These are phyloP conservation scores for Globisporangium recalcitrans DNA, from an alignment of 352 stramenopile genomes.

Conservation along the genomic window DNA sequence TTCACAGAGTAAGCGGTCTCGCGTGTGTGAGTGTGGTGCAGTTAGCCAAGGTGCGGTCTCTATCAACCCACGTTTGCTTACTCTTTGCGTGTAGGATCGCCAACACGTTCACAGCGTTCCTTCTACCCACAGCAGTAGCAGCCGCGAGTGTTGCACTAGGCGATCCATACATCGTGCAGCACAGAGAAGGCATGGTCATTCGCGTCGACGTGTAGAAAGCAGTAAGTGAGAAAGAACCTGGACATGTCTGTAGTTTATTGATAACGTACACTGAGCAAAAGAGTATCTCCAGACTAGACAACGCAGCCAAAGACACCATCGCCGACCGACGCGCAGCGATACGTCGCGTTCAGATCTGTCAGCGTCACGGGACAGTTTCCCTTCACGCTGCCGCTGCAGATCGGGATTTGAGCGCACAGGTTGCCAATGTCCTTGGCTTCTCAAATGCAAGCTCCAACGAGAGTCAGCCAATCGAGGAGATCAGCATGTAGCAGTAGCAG, in stretches of 20 bases:
- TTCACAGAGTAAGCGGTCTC: conserved; percentile 21
- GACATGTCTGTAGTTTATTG: conserved; percentile 6
- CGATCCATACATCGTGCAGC: conserved; percentile 3
- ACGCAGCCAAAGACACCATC: background rate
- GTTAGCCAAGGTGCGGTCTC: no score
- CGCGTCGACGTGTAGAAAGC: conserved; percentile 6
- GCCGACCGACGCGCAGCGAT: background rate
- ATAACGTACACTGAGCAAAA: background rate
- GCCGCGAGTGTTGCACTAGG: background rate
- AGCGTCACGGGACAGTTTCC: conserved; percentile 11
- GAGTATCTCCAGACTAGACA: background rate
- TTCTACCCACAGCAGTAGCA: background rate
- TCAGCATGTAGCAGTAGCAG: no score
- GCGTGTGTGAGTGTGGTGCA: background rate
- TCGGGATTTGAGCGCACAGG: conserved; percentile 3
- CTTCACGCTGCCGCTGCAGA: background rate
- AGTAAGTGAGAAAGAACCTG: background rate
- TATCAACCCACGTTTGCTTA: background rate
- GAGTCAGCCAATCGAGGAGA: no score
- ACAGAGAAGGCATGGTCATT: background rate
- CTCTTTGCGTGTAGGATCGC: background rate
- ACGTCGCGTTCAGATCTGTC: background rate
- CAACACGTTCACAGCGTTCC: conserved; percentile 3
- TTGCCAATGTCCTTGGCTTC: background rate
- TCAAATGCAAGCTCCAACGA: no score